A percentile compares a stretch with the other conserved stretches of the same genome.
Conservation (phyloP, 495 filamentous ascomycete genomes). For the Cetradonia linearis region DNA sequence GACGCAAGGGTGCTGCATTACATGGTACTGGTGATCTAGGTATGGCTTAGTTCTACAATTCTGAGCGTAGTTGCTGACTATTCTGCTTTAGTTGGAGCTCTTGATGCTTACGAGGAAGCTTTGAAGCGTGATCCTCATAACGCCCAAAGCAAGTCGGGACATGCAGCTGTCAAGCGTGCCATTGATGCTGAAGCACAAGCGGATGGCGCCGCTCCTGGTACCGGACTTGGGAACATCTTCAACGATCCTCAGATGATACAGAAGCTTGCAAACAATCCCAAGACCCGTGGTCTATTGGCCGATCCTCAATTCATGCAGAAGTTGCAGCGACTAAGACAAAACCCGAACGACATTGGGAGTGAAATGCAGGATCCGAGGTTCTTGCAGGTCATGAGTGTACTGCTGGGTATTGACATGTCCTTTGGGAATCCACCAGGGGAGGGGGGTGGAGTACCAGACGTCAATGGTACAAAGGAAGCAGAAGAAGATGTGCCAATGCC, state of each 20-base stretch:
- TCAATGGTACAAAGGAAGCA: slow-evolving; percentile 38
- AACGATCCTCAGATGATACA: slow-evolving; percentile 79
- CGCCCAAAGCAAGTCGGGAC: slow-evolving; percentile 80
- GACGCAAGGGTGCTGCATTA: slow-evolving; percentile 79
- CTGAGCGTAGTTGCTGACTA: slow-evolving; percentile 3
- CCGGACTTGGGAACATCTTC: slow-evolving; percentile 81
- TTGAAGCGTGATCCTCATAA: slow-evolving; percentile 85
- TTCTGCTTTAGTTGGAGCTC: slow-evolving; percentile 49
- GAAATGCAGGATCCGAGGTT: slow-evolving; percentile 84
- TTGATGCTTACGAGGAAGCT: slow-evolving; percentile 84
- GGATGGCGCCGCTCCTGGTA: slow-evolving; percentile 47
- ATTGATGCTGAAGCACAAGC: slow-evolving; percentile 67
- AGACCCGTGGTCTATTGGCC: slow-evolving; percentile 74
- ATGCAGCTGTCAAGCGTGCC: slow-evolving; percentile 74
- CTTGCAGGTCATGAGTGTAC: slow-evolving; percentile 84
- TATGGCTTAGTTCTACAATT: slow-evolving; percentile 28
- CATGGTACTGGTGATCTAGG: slow-evolving; percentile 77
- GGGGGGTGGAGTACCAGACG: slow-evolving; percentile 31
- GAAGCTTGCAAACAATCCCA: slow-evolving; percentile 88
- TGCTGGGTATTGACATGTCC: slow-evolving; percentile 90
- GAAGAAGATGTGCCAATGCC: slow-evolving; percentile 75
- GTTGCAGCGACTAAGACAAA: slow-evolving; percentile 65
- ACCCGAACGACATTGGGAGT: slow-evolving; percentile 67
- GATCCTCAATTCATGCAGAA: slow-evolving; percentile 86
- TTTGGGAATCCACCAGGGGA: slow-evolving; percentile 52